These are phyloP conservation scores for Phytopythium sindhum DNA, from an alignment of 352 stramenopile species.

Conservation along the genomic window DNA sequence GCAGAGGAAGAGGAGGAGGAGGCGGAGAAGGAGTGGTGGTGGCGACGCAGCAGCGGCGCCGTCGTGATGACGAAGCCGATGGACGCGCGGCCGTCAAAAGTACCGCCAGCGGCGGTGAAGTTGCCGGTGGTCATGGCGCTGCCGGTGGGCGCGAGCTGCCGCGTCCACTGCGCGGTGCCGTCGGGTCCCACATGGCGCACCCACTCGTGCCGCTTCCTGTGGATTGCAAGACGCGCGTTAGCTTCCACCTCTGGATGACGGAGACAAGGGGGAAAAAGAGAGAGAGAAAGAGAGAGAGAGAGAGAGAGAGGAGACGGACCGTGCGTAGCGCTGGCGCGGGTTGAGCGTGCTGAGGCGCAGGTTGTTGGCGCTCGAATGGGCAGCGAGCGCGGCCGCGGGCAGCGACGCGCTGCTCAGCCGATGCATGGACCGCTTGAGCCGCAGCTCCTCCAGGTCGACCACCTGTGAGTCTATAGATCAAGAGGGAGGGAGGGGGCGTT, in stretches of 20 bases:
- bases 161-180: conserved; percentile 71
- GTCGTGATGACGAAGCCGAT: conserved; percentile 52
- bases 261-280: too few species aligned
- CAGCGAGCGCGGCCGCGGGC: conserved; percentile 11
- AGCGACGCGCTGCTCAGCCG: conserved; percentile 8
- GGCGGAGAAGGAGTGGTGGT: neutral
- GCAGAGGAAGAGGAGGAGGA: neutral
- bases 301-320: conserved; percentile 6
- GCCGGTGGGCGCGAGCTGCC: conserved; percentile 45
- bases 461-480: conserved; percentile 8
- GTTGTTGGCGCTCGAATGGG: conserved; percentile 9
- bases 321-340: conserved; percentile 67
- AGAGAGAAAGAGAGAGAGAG: neutral
- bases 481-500: neutral
- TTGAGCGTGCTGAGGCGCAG: conserved; percentile 64
- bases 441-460: conserved; percentile 8
- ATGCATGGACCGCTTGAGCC: conserved; percentile 17
- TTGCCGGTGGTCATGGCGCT: conserved; percentile 18
- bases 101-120: conserved; percentile 14
- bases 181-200: conserved; percentile 57
- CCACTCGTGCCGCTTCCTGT: conserved; percentile 76
- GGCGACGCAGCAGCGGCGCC: neutral
- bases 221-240: neutral
- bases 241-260: neutral
- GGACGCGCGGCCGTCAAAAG: conserved; percentile 32